Percentiles rank a stretch among this genome's conserved stretches.
Evolutionary conservation across 2,329 filamentous ascomycete species (phyloP).

Genomic region (Colletotrichum lindemuthianum): DNA sequence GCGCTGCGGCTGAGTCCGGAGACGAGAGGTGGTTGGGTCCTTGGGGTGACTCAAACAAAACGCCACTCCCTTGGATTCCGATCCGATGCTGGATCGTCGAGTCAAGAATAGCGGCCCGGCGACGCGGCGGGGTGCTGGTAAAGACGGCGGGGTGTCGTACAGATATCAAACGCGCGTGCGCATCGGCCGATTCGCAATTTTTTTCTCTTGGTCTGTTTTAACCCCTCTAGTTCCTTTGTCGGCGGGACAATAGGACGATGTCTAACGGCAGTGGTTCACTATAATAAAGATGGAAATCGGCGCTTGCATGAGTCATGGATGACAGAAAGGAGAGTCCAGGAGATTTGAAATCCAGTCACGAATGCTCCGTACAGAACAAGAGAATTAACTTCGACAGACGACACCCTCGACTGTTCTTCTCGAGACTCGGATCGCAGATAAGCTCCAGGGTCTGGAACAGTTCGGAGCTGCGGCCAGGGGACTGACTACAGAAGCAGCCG

Average conservation of each 20-base stretch:
- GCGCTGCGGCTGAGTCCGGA: neutral
- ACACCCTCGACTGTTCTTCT: no score
- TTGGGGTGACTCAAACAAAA: neutral
- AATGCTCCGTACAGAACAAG: no score
- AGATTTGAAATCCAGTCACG: no score
- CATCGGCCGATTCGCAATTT: constrained; percentile 16
- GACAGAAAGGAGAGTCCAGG: no score
- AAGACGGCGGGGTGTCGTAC: constrained; percentile 15
- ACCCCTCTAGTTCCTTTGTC: constrained; percentile 23
- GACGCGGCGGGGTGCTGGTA: constrained; percentile 4
- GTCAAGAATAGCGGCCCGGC: neutral
- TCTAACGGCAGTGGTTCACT: neutral
- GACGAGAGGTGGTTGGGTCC: neutral
- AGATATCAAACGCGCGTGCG: neutral
- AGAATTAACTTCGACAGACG: no score
- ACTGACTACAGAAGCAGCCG: constrained; percentile 2
- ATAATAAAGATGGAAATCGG: neutral
- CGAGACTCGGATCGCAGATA: constrained; percentile 11
- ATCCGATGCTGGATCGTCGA: neutral
- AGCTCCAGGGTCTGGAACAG: constrained; percentile 22
- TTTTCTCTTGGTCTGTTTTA: neutral
- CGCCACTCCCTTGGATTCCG: neutral
- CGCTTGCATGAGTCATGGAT: constrained; percentile 20
- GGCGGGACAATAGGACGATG: constrained; percentile 31
- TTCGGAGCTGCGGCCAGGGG: constrained; percentile 21